Conservation (phyloP, 164 flowering plant species). For the Annona squamosa region DNA sequence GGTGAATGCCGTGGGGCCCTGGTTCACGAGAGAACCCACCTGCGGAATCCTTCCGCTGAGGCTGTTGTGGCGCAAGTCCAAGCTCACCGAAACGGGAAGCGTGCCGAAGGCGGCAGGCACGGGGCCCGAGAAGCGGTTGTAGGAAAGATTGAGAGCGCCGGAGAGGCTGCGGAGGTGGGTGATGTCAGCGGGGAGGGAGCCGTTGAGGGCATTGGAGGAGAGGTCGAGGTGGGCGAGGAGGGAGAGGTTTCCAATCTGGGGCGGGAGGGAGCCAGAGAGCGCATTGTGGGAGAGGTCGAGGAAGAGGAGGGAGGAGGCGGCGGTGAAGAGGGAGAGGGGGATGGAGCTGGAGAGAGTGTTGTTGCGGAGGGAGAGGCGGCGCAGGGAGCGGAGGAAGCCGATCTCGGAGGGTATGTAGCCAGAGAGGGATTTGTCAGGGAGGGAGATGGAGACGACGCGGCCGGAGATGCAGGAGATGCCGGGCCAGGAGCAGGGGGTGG, state of each 20-base stretch:
- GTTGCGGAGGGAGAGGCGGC: conserved; percentile 36
- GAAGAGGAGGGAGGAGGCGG: conserved; percentile 39
- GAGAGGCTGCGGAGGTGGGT: conserved; percentile 31
- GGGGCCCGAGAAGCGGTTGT: conserved; percentile 58
- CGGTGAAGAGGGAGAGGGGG: conserved; percentile 51
- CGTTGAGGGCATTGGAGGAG: conserved; percentile 64
- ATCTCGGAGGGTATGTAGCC: conserved; percentile 94
- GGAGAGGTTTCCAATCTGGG: conserved; percentile 34
- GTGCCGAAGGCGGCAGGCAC: conserved; percentile 64
- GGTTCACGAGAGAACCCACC: conserved; percentile 70
- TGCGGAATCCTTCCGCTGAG: conserved; percentile 72
- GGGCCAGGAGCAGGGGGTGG: conserved; percentile 68
- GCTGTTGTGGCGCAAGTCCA: conserved; percentile 70
- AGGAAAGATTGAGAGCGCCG: conserved; percentile 71
- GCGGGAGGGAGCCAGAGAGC: conserved; percentile 55
- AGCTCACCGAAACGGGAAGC: conserved; percentile 54
- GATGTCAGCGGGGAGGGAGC: conserved; percentile 53
- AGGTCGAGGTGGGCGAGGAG: conserved; percentile 44
- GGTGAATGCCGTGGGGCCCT: conserved; percentile 89
- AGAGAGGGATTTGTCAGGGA: conserved; percentile 37
- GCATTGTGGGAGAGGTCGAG: conserved; percentile 75
- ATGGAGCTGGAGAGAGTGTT: conserved; percentile 58
- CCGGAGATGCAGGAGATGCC: conserved; percentile 49
- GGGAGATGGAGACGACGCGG: conserved; percentile 49
- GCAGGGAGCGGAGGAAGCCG: conserved; percentile 52